Conservation (phyloP, 331 rosid genomes). For the Malus hybrid region DNA sequence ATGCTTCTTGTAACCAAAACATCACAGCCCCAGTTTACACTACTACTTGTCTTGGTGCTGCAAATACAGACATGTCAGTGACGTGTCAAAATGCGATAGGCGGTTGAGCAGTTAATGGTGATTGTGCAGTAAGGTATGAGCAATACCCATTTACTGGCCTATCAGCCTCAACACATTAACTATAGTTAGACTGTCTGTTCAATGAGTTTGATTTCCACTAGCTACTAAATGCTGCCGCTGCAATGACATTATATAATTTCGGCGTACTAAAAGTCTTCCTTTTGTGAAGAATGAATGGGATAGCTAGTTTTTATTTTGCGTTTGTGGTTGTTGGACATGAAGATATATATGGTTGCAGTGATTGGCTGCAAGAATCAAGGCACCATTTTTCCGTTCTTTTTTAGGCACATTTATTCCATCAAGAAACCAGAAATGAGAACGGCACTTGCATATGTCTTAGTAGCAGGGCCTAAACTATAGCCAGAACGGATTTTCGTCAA, state of each 20-base stretch:
- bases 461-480: no score
- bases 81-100: conserved; percentile 47
- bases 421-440: not conserved
- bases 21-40: conserved; percentile 48
- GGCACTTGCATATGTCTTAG: no score
- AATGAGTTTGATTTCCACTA: not conserved
- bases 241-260: not conserved
- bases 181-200: not conserved
- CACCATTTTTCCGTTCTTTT: no score
- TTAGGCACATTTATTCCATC: not conserved
- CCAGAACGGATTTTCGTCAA: no score
- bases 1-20: conserved; percentile 51
- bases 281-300: not conserved
- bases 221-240: not conserved
- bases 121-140: conserved; percentile 64
- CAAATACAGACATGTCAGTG: conserved; percentile 33
- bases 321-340: not conserved
- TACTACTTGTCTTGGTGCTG: conserved; percentile 43
- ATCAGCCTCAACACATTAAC: not conserved
- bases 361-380: not conserved
- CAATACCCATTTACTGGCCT: conserved; percentile 70
- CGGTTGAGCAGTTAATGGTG: conserved; percentile 48
- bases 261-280: not conserved
- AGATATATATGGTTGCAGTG: not conserved
- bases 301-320: not conserved